These are phyloP conservation scores for Stagonosporopsis chrysanthemi DNA, from an alignment of 2,329 filamentous ascomycete species.

Conservation along the genomic window DNA sequence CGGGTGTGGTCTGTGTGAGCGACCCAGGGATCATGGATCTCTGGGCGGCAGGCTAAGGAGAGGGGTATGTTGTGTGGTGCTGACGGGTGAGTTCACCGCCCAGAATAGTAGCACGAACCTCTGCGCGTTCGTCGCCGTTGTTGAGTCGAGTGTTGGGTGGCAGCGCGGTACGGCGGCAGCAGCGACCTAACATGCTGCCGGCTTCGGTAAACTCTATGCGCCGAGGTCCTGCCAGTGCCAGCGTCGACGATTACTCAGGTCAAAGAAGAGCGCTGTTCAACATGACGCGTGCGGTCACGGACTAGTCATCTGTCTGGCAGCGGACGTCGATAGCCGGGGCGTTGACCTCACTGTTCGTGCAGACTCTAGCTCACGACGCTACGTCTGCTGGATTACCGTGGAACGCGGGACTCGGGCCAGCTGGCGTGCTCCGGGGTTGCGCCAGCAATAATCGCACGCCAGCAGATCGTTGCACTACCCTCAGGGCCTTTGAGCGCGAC, in stretches of 20 bases:
- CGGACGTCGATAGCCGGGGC: constrained; percentile 10
- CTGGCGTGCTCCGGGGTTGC: constrained; percentile 23
- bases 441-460: constrained; percentile 17
- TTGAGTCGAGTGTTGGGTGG: constrained; percentile 19
- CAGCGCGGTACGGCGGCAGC: constrained; percentile 13
- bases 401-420: constrained; percentile 26
- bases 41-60: constrained; percentile 28
- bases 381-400: constrained; percentile 13
- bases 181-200: constrained; percentile 7
- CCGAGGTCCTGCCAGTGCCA: constrained; percentile 15
- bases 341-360: constrained; percentile 13
- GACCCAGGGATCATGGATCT: constrained; percentile 33
- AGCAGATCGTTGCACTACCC: constrained; percentile 17
- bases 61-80: constrained; percentile 32
- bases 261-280: constrained; percentile 1
- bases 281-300: constrained; percentile 17
- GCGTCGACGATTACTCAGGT: constrained; percentile 13
- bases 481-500: constrained; percentile 11
- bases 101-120: constrained; percentile 30
- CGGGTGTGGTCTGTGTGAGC: constrained; percentile 40
- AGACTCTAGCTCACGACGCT: constrained; percentile 8
- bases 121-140: constrained; percentile 3
- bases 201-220: constrained; percentile 12
- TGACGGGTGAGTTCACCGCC: constrained; percentile 24
- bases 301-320: constrained; percentile 8